Evolutionary conservation across 441 rosid genomes (phyloP).

Genomic region (Viola pubescens): DNA sequence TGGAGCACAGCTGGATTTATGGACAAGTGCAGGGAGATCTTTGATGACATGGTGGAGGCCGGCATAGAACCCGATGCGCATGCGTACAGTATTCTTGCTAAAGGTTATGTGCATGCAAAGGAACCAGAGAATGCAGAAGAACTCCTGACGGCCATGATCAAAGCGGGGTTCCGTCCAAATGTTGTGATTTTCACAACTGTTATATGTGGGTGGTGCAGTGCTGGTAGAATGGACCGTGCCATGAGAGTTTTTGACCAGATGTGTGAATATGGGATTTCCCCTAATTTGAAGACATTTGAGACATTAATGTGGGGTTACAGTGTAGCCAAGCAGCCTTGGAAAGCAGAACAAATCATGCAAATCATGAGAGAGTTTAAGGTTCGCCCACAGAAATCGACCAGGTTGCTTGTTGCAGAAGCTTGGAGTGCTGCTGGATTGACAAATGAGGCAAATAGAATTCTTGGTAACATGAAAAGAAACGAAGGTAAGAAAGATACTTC

Average conservation of each 20-base stretch:
- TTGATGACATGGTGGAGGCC: slow-evolving; percentile 64
- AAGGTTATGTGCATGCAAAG: slow-evolving; percentile 76
- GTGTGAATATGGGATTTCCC: slow-evolving; percentile 46
- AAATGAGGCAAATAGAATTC: slow-evolving; percentile 45
- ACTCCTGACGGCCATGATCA: slow-evolving; percentile 47
- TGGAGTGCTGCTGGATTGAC: slow-evolving; percentile 66
- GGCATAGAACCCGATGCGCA: slow-evolving; percentile 75
- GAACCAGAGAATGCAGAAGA: slow-evolving; percentile 69
- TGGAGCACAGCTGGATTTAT: slow-evolving; percentile 88
- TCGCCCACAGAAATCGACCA: slow-evolving; percentile 42
- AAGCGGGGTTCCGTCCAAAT: slow-evolving; percentile 52
- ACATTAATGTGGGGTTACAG: slow-evolving; percentile 91
- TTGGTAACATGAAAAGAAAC: slow-evolving; percentile 15
- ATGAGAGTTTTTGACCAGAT: slow-evolving; percentile 50
- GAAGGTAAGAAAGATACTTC: slow-evolving; percentile 16
- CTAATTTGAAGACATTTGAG: slow-evolving; percentile 77
- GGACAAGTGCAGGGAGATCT: slow-evolving; percentile 82
- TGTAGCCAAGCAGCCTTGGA: slow-evolving; percentile 79
- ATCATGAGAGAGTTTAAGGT: slow-evolving; percentile 61
- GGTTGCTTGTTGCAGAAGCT: slow-evolving; percentile 64
- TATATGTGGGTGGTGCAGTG: slow-evolving; percentile 84
- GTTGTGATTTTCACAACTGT: slow-evolving; percentile 82
- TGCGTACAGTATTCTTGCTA: slow-evolving; percentile 77
- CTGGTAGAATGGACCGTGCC: slow-evolving; percentile 72
- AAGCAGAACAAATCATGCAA: slow-evolving; percentile 66